Conservation (phyloP, 2,329 filamentous ascomycete genomes). For the Aureobasidium sp. region DNA sequence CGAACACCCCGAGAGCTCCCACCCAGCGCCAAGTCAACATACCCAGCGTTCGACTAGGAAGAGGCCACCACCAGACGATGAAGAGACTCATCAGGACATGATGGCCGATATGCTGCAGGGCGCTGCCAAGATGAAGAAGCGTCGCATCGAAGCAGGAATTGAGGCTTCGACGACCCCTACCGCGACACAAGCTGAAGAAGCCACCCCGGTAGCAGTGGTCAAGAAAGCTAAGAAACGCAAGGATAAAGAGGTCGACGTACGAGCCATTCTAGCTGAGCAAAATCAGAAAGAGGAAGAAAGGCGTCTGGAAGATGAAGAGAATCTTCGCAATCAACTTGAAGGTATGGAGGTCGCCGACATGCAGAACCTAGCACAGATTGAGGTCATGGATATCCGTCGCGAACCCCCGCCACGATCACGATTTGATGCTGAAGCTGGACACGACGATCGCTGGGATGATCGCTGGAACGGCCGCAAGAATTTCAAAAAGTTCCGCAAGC, state of each 20-base stretch:
- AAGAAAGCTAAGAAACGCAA: constrained; percentile 49
- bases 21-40: constrained; percentile 31
- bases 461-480: constrained; percentile 96
- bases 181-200: constrained; percentile 6
- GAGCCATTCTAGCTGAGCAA: constrained; percentile 66
- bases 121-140: constrained; percentile 81
- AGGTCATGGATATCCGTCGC: constrained; percentile 69
- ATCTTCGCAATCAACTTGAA: constrained; percentile 61
- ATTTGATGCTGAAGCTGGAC: constrained; percentile 41
- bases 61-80: constrained; percentile 29
- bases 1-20: constrained; percentile 24
- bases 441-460: constrained; percentile 79
- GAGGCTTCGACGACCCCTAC: not conserved
- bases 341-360: constrained; percentile 77
- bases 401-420: constrained; percentile 27
- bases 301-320: constrained; percentile 71
- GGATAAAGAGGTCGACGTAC: constrained; percentile 72
- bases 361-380: constrained; percentile 77
- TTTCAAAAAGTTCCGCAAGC: constrained; percentile 85
- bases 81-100: constrained; percentile 49
- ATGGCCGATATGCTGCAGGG: constrained; percentile 81
- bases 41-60: constrained; percentile 31
- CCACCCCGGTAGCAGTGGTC: constrained; percentile 22
- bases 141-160: constrained; percentile 63
- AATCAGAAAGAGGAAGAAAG: constrained; percentile 60